phyloP scores from a whole-genome alignment of 257 asterid genomes.

The Nicotiana obtusifolia region DNA sequence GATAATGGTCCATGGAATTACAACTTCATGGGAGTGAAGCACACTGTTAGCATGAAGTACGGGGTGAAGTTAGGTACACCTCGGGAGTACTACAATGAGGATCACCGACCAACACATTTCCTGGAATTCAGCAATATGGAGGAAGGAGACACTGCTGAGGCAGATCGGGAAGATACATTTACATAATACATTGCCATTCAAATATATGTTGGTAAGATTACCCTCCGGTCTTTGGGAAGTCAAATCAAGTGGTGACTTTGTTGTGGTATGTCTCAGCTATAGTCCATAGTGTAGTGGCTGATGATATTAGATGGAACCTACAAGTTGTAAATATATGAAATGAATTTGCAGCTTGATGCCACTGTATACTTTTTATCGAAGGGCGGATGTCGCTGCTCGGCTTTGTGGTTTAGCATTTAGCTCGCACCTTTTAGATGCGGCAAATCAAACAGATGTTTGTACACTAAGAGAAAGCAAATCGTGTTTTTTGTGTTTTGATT shows the following conservation, averaged over 20 bases:
- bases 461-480: background rate
- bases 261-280: background rate
- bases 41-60: constrained; percentile 73
- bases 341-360: background rate
- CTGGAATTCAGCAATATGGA: constrained; percentile 92
- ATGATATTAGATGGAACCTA: background rate
- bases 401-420: background rate
- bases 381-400: background rate
- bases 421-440: background rate
- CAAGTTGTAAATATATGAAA: background rate
- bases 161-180: constrained; percentile 91
- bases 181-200: constrained; percentile 20
- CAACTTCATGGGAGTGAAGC: constrained; percentile 96
- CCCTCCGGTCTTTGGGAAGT: background rate
- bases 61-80: constrained; percentile 87
- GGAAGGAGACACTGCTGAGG: constrained; percentile 90
- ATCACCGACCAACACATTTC: constrained; percentile 89
- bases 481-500: background rate
- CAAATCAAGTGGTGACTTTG: background rate
- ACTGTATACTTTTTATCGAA: background rate
- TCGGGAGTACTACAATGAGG: constrained; percentile 84
- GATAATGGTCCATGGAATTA: constrained; percentile 97
- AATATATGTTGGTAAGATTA: background rate
- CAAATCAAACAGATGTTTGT: background rate
- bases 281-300: background rate